phyloP scores from a whole-genome alignment of 2,329 filamentous ascomycete genomes.

The Aspergillus sp. region DNA sequence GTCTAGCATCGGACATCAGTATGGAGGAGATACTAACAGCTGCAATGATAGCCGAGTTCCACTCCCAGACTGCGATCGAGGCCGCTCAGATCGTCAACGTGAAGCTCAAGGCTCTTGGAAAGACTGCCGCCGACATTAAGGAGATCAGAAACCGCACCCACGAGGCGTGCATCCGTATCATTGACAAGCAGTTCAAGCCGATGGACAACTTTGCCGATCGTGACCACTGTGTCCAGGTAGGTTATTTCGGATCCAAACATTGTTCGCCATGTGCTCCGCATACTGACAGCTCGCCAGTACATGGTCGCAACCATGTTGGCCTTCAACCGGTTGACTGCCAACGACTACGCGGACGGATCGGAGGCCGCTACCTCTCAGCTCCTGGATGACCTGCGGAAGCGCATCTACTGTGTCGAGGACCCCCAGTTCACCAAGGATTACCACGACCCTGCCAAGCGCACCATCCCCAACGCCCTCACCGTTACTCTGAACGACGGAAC shows the following conservation, averaged over 20 bases:
- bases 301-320: conserved; percentile 97
- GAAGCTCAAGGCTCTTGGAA: conserved; percentile 79
- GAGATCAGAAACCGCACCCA: conserved; percentile 91
- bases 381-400: conserved; percentile 86
- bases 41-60: conserved; percentile 73
- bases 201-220: conserved; percentile 99
- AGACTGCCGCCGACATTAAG: conserved; percentile 92
- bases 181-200: conserved; percentile 99
- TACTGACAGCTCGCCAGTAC: conserved; percentile 57
- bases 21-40: conserved; percentile 1
- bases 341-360: conserved; percentile 87
- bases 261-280: not conserved
- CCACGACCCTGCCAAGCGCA: conserved; percentile 89
- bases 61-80: conserved; percentile 97
- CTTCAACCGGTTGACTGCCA: conserved; percentile 89
- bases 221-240: conserved; percentile 92
- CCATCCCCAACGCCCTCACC: conserved; percentile 95
- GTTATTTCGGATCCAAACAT: conserved; percentile 10
- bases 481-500: conserved; percentile 95
- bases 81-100: conserved; percentile 85
- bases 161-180: conserved; percentile 97
- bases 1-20: conserved; percentile 26
- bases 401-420: conserved; percentile 96
- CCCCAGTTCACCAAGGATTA: conserved; percentile 93
- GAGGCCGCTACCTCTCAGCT: conserved; percentile 89